phyloP scores from a whole-genome alignment of 1,284 basidiomycete genomes.

The Fomitopsis schrenkii region DNA sequence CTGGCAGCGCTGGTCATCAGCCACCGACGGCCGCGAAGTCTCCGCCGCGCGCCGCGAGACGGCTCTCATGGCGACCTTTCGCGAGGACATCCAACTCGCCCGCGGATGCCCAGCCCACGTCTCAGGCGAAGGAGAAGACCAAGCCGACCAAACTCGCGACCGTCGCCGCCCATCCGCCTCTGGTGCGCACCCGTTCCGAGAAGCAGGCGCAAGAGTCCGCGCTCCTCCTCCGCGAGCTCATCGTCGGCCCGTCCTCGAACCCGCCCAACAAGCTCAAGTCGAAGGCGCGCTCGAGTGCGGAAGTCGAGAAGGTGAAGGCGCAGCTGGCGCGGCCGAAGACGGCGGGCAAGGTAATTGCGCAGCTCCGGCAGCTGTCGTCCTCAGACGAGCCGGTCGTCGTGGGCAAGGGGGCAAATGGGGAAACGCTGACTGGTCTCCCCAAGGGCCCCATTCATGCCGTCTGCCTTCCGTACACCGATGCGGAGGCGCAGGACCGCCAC shows the following conservation, averaged over 20 bases:
- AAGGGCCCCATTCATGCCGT: slow-evolving; percentile 69
- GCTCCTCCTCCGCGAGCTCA: slow-evolving; percentile 57
- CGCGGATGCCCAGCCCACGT: slow-evolving; percentile 32
- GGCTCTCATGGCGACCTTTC: slow-evolving; percentile 25
- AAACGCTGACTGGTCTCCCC: slow-evolving; percentile 13
- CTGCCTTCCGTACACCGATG: slow-evolving; percentile 59
- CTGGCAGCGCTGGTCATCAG: not conserved
- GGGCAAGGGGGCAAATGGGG: slow-evolving; percentile 16
- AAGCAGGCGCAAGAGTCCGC: slow-evolving; percentile 64
- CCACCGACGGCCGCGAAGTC: not conserved
- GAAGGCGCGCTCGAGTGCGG: slow-evolving; percentile 36
- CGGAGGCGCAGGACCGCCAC: slow-evolving; percentile 51
- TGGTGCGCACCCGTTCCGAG: slow-evolving; percentile 40
- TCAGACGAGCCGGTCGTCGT: slow-evolving; percentile 20
- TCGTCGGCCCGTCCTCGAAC: slow-evolving; percentile 49
- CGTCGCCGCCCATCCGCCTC: not conserved
- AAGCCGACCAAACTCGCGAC: slow-evolving; percentile 28
- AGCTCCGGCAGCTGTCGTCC: slow-evolving; percentile 48
- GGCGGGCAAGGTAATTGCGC: slow-evolving; percentile 66
- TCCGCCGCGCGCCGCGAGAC: slow-evolving; percentile 13
- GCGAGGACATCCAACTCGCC: slow-evolving; percentile 9
- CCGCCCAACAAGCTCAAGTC: slow-evolving; percentile 32
- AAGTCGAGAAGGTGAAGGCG: slow-evolving; percentile 66
- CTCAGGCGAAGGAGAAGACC: slow-evolving; percentile 37
- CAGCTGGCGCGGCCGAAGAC: slow-evolving; percentile 61